Base-by-base conservation (phyloP, 352 stramenopile species). In the Phytophthora megakarya region DNA sequence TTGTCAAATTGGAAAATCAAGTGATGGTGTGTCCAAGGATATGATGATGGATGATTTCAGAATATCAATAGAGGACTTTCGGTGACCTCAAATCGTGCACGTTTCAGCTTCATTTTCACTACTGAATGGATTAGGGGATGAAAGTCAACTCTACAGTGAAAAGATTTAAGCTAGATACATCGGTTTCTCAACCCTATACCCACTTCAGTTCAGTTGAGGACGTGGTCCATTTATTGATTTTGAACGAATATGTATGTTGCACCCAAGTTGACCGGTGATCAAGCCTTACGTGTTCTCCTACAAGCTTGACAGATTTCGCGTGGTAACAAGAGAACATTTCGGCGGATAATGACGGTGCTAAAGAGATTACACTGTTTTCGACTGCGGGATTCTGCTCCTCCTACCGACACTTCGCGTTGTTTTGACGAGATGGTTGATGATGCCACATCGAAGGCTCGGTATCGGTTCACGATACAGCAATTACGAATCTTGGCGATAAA, bases 31-130 rank as follows among this genome's bases (percentile, higher is more conserved):
- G n/a, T n/a, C n/a, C n/a, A n/a, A n/a, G n/a, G n/a, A n/a, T n/a
- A n/a, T n/a, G n/a, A n/a, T n/a, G n/a, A n/a, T n/a, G n/a, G n/a
- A n/a, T n/a, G n/a, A n/a, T n/a, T n/a, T n/a, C n/a, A n/a, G n/a
- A n/a, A n/a, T n/a, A n/a, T n/a, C n/a, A 40, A 33, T 51, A 51
- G 44, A 51, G 44, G 16, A 26, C 44, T 51, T 51, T 51, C 44
- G 44, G 44, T 39, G 26, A 6, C 30, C 2, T 10, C 30, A 32
- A 43, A 43, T 53, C 3, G 30, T 21, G 3, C 30, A 18, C n/a
- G 46, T 40, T 53, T 53, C 46, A 54, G 32, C 3, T 54, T 54
- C 47, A 54, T 19, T 44, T 54, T 44, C 19, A 54, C 1, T 44
- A 44, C 12, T 3, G 18, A 30, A 15, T 54, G 32, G 32, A 22